These are phyloP conservation scores for Xylaria sp. DNA, from an alignment of 2,329 filamentous ascomycete species.

Conservation along the genomic window DNA sequence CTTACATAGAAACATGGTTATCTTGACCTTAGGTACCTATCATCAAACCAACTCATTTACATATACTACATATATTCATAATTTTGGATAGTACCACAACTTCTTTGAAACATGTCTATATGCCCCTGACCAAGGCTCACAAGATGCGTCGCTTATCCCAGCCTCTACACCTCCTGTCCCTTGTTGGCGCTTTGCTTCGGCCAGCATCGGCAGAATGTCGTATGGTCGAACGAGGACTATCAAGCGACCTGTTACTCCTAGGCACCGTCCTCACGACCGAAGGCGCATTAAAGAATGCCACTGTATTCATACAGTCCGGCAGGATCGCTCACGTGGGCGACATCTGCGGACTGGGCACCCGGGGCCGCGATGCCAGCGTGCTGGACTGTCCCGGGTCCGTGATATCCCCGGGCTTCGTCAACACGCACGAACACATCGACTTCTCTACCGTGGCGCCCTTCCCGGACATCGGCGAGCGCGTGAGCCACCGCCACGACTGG, in stretches of 20 bases:
- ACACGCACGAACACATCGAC: slow-evolving; percentile 47
- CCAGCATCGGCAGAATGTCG: slow-evolving; percentile 28
- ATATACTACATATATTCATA: background rate
- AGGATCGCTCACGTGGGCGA: slow-evolving; percentile 37
- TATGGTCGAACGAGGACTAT: slow-evolving; percentile 34
- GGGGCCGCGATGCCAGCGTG: slow-evolving; percentile 33
- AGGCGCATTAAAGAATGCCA: slow-evolving; percentile 39
- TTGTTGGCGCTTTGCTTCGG: slow-evolving; percentile 6
- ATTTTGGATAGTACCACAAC: background rate
- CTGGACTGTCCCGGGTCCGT: slow-evolving; percentile 42
- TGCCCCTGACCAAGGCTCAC: background rate
- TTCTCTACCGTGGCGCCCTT: slow-evolving; percentile 43
- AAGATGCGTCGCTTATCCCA: slow-evolving; percentile 10
- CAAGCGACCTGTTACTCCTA: slow-evolving; percentile 47
- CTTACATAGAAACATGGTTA: background rate
- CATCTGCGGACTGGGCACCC: slow-evolving; percentile 19
- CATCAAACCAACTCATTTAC: too few species aligned
- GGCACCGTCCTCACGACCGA: slow-evolving; percentile 54
- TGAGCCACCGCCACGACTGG: slow-evolving; percentile 47
- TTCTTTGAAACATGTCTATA: background rate
- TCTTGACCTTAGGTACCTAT: too few species aligned
- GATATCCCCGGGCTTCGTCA: slow-evolving; percentile 48
- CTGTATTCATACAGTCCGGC: slow-evolving; percentile 45
- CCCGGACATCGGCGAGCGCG: slow-evolving; percentile 39
- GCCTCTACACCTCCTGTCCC: background rate